Evolutionary conservation across 345 rosid species (phyloP), one percentile per base, ranked within the genome.

Genomic region (Aquilaria sinensis): DNA sequence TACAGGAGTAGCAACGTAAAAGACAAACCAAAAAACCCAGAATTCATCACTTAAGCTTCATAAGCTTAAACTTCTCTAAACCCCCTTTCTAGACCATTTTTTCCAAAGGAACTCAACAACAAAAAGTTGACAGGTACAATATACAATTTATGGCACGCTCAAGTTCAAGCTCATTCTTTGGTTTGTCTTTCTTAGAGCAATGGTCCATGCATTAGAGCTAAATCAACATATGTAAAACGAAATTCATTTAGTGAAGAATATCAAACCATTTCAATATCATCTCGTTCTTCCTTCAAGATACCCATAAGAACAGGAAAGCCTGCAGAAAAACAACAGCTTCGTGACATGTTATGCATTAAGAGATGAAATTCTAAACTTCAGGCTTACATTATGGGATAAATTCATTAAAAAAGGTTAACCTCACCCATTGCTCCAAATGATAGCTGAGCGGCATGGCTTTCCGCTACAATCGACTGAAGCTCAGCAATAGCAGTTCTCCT

Each of bases 381-480:
- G 10, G 8, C 43, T 2, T 37, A 37, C 43, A 37, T 5, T 37
- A 37, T 37, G 43, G 5, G 3, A 37, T 49, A 57, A 43, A 43
- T 53, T 58, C 48, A 54, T 12, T 34, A 60, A 56, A 58, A 15
- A 63, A 65, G 47, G 41, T 57, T 63, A 37, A 48, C 63, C 80
- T 48, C 61, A 90, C 99, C 99, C 75, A 85, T 84, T 31, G 87
- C 96, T 48, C 99, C 97, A 46, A 95, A 90, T 58, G 96, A 90
- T 56, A 95, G 81, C 68, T 95, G 96, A 9, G 90, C 88, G 65
- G 85, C 85, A 78, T 57, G 81, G 72, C 88, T 91, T 76, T 91
- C 99, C 7, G 85, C 93, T 2, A 91, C 96, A 51, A 91, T 79
- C 70, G 97, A 79, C 79, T 88, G 99, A 64, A 95, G 96, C 76